Base-by-base conservation (phyloP, 2,329 filamentous ascomycete genomes). In the Beauveria asiatica region DNA sequence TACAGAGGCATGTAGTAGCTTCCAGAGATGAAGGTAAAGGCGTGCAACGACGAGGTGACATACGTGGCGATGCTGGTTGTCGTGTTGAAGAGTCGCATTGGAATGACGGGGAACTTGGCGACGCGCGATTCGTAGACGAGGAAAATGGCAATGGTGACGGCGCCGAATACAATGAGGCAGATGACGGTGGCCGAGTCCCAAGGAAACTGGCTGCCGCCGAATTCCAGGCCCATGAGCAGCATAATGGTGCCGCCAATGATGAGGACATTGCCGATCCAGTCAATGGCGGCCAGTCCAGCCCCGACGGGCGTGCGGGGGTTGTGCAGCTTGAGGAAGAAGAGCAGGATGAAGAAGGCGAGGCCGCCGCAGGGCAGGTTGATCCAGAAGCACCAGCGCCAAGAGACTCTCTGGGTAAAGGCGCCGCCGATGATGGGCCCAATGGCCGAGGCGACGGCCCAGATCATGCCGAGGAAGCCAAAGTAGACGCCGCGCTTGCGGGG, bases 1-100 rank as follows among this genome's bases (percentile, higher is more conserved):
- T 95, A 96, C 2, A 96, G 80, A 0, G 90, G 90, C 5, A 95
- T 78, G 75, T 89, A 95, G 78, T 93, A 95, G 63, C 83, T 84
- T 33, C 83, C 84, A 0, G 87, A 83, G 68, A 93, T 91, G 76
- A 93, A 93, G 64, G 88, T 84, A 65, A 87, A 82, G 49, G 87
- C 87, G 70, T 96, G 90, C 63, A 83, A 80, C 74, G 91, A 90
- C 65, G 85, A 86, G 48, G 88, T 78, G 3, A 75, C 72, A 16
- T 92, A 83, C 3, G 84, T 78, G 9, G 87, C 84, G 33, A 88
- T 68, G 70, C 89, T 92, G 33, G 84, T 87, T 41, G 78, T 73
- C 49, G 82, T 79, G 39, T 76, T 78, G 75, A 96, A 94, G 16
- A 96, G 76, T 0, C 81, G 78, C 11, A 88, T 73, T 0, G 91